These are phyloP conservation scores for Schizothecium vesticola DNA, from an alignment of 495 filamentous ascomycete species.

Conservation along the genomic window DNA sequence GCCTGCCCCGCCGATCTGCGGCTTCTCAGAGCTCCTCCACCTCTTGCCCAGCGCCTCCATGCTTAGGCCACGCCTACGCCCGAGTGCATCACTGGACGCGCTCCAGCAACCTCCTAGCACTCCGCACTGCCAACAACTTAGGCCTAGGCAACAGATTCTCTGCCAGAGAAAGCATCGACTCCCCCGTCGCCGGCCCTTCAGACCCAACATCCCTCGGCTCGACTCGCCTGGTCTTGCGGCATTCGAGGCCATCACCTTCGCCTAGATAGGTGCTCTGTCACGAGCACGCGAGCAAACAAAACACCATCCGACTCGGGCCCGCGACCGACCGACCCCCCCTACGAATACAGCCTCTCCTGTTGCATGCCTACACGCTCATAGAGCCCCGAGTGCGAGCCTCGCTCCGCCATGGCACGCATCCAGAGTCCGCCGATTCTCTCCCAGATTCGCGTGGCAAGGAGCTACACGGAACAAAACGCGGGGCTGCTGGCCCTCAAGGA, in stretches of 20 bases:
- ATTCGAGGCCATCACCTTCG: not conserved
- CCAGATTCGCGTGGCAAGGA: conserved; percentile 57
- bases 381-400: not conserved
- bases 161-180: not conserved
- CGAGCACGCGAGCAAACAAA: not conserved
- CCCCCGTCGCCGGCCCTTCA: not conserved
- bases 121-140: not conserved
- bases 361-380: not conserved
- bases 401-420: conserved; percentile 25
- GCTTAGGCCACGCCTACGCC: not conserved
- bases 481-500: conserved; percentile 75
- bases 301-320: not conserved
- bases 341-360: not conserved
- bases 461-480: conserved; percentile 54
- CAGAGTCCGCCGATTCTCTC: conserved; percentile 47
- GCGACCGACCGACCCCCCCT: not conserved
- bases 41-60: not conserved
- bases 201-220: not conserved
- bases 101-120: not conserved
- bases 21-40: not conserved
- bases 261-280: not conserved
- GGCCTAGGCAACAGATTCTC: not conserved
- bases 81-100: not conserved
- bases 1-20: not conserved
- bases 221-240: not conserved